These are phyloP conservation scores for Penicillium sp. DNA, from an alignment of 2,329 filamentous ascomycete genomes.

Conservation along the genomic window DNA sequence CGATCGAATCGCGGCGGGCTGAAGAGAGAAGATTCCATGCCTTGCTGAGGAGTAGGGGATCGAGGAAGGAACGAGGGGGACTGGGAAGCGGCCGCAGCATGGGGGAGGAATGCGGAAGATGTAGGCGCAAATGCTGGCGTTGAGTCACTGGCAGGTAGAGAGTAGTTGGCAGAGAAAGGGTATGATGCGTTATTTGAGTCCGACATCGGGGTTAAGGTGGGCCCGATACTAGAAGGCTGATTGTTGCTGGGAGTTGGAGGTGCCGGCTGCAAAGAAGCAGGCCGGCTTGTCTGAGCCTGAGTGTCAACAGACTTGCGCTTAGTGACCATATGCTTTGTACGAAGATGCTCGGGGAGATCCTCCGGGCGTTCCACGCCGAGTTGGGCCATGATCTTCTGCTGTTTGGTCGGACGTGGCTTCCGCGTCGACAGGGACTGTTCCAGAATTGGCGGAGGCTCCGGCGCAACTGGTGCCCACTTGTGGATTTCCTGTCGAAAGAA, in stretches of 20 bases:
- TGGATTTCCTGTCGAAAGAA: slow-evolving; percentile 95
- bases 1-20: slow-evolving; percentile 41
- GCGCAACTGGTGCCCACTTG: slow-evolving; percentile 88
- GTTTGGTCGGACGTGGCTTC: slow-evolving; percentile 92
- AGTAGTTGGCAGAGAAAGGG: slow-evolving; percentile 41
- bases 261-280: slow-evolving; percentile 31
- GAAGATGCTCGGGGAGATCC: slow-evolving; percentile 77
- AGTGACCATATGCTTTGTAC: slow-evolving; percentile 70
- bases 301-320: slow-evolving; percentile 68
- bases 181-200: slow-evolving; percentile 33
- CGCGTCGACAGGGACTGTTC: slow-evolving; percentile 86
- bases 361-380: slow-evolving; percentile 87
- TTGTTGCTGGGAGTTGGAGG: slow-evolving; percentile 32
- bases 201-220: slow-evolving; percentile 34
- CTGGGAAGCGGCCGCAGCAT: slow-evolving; percentile 29
- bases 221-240: slow-evolving; percentile 31
- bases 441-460: slow-evolving; percentile 77
- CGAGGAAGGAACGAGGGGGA: slow-evolving; percentile 41
- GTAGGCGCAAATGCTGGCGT: slow-evolving; percentile 38
- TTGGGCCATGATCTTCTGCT: slow-evolving; percentile 89
- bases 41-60: slow-evolving; percentile 39
- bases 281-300: slow-evolving; percentile 23
- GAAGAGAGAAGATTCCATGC: slow-evolving; percentile 42
- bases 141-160: slow-evolving; percentile 36
- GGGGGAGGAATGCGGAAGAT: slow-evolving; percentile 39